Base-by-base conservation (phyloP, 768 basidiomycete species). In the Lactarius deliciosus region DNA sequence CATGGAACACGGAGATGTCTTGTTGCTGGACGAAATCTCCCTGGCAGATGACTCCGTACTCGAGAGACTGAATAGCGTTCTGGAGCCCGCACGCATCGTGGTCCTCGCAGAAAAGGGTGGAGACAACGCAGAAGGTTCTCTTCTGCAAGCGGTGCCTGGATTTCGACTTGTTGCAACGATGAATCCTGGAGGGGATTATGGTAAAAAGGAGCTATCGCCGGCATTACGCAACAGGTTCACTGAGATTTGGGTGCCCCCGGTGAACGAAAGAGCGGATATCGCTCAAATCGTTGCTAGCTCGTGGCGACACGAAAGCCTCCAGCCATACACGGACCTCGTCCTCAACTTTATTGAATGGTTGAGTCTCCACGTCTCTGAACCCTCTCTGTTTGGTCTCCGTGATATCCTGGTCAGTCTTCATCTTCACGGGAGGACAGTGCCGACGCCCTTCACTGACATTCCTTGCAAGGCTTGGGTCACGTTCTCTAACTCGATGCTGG, bases 121-220 rank as follows among this genome's bases (percentile, higher is more conserved):
- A 13, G 84, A 83, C 53, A 85, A 88, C 66, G 79, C 85, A 13
- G 88, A 87, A 38, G 81, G 89, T 68, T 85, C 89, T 36, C 81
- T 82, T 8, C 80, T 98, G 50, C 79, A 77, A 22, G 96, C 94
- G 9, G 74, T 79, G 8, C 78, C 82, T 4, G 78, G 77, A 1
- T 99, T 99, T 82, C 90, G 95, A 74, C 86, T 99, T 43, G 81
- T 98, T 0, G 94, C 97, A 2, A 98, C 97, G 3, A 99, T 99
- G 97, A 99, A 99, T 75, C 97, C 97, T 0, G 97, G 97, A 22
- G 97, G 97, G 16, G 97, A 99, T 73, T 98, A 96, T 72, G 97
- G 97, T 28, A 99, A 99, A 81, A 99, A 98, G 75, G 97, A 99
- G 74, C 80, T 99, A 2, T 98, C 97, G 1, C 96, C 96, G 38